These are phyloP conservation scores for Vaccinium corymbosum DNA, from an alignment of 148 eudicot genomes.

Conservation along the genomic window DNA sequence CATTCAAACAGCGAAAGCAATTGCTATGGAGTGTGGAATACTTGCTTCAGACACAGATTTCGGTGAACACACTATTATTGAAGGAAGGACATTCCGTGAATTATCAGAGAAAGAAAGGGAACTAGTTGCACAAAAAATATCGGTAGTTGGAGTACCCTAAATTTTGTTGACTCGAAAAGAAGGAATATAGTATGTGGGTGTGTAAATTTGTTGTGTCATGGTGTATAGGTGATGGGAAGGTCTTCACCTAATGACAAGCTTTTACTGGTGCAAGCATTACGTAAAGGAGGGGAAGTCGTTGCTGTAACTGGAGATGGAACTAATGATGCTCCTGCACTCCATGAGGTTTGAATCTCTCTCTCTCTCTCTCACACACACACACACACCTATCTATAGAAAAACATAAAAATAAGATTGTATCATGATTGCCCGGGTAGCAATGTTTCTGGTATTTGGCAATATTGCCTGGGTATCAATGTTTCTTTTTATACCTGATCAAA, in stretches of 20 bases:
- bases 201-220: conserved; percentile 8
- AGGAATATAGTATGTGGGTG: not conserved
- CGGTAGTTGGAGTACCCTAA: conserved; percentile 30
- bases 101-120: conserved; percentile 77
- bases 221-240: conserved; percentile 88
- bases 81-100: conserved; percentile 70
- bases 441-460: not conserved
- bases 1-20: conserved; percentile 92
- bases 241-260: conserved; percentile 93
- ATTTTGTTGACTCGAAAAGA: not conserved
- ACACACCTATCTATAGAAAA: too few species aligned
- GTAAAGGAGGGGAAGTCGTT: conserved; percentile 77
- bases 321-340: conserved; percentile 96
- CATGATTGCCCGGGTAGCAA: not conserved
- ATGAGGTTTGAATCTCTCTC: conserved; percentile 54
- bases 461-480: not conserved
- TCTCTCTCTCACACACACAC: not conserved
- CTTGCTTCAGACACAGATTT: conserved; percentile 53
- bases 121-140: conserved; percentile 50
- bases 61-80: conserved; percentile 53
- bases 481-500: conserved; percentile 17
- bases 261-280: conserved; percentile 81
- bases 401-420: too few species aligned
- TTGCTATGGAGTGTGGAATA: conserved; percentile 86
- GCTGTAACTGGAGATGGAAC: conserved; percentile 99